Conservation (phyloP, 2,329 filamentous ascomycete species). For the Ophiocordyceps robertsii region DNA sequence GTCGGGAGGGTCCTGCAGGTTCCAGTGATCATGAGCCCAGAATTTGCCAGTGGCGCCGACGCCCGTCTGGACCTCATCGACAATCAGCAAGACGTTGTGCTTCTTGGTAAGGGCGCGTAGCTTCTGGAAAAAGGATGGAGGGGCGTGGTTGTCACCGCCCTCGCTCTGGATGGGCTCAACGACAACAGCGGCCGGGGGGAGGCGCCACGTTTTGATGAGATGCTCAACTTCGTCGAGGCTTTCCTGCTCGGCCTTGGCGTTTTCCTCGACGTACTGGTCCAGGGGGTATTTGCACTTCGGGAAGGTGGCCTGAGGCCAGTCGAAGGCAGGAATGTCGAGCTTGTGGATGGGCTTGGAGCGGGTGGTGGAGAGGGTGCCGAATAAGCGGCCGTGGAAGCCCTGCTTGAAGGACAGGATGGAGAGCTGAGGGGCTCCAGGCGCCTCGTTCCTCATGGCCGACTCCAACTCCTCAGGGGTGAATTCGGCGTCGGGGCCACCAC, state of each 20-base stretch:
- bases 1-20: constrained; percentile 65
- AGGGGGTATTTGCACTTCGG: constrained; percentile 78
- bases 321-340: constrained; percentile 84
- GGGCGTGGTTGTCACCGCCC: constrained; percentile 89
- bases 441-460: constrained; percentile 66
- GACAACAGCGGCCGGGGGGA: constrained; percentile 68
- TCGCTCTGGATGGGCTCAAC: constrained; percentile 90
- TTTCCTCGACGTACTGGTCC: constrained; percentile 65
- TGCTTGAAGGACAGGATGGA: constrained; percentile 84
- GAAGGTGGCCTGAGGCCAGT: constrained; percentile 89
- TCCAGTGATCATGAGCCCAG: constrained; percentile 96
- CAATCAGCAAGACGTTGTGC: constrained; percentile 72
- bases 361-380: constrained; percentile 76
- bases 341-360: constrained; percentile 92
- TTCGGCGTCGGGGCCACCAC: constrained; percentile 62
- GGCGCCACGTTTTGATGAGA: constrained; percentile 65
- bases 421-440: constrained; percentile 61
- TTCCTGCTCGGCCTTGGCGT: constrained; percentile 66
- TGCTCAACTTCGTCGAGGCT: constrained; percentile 74
- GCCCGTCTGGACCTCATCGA: constrained; percentile 89
- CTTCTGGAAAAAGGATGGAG: constrained; percentile 72
- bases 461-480: constrained; percentile 67
- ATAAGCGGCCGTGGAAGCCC: constrained; percentile 82
- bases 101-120: constrained; percentile 68
- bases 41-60: constrained; percentile 87